Conservation (phyloP, 108 stramenopile genomes). For the Skeletonema grethae region DNA sequence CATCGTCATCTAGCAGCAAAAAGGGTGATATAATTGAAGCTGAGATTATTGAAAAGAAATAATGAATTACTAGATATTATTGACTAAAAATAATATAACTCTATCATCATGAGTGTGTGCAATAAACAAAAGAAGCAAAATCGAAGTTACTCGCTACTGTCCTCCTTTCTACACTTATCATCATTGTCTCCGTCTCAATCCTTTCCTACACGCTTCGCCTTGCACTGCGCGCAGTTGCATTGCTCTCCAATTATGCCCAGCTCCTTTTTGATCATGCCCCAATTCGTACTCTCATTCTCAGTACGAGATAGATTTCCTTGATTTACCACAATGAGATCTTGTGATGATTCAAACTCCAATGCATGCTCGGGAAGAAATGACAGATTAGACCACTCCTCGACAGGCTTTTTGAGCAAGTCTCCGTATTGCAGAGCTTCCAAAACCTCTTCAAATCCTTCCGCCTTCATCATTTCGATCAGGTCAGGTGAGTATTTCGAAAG, state of each 20-base stretch:
- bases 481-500: constrained; percentile 58
- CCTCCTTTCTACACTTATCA: not conserved
- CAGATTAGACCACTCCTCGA: constrained; percentile 48
- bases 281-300: constrained; percentile 18
- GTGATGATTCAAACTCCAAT: constrained; percentile 16
- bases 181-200: not conserved
- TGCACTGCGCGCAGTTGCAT: constrained; percentile 38
- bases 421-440: constrained; percentile 54
- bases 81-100: no score
- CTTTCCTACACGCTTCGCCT: constrained; percentile 6
- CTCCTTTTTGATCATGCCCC: constrained; percentile 31
- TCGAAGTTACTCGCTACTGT: no score
- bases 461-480: constrained; percentile 55
- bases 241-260: constrained; percentile 33
- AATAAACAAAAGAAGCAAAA: not conserved
- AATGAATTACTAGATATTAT: not conserved
- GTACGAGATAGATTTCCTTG: constrained; percentile 21
- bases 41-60: constrained; percentile 77
- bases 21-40: constrained; percentile 74
- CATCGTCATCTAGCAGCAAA: constrained; percentile 16
- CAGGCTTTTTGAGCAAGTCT: constrained; percentile 54
- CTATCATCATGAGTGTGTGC: no score
- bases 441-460: constrained; percentile 30
- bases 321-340: constrained; percentile 15
- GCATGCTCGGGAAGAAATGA: constrained; percentile 47